Base-by-base conservation (phyloP, 2,329 filamentous ascomycete species). In the Colletotrichum gloeosporioides region DNA sequence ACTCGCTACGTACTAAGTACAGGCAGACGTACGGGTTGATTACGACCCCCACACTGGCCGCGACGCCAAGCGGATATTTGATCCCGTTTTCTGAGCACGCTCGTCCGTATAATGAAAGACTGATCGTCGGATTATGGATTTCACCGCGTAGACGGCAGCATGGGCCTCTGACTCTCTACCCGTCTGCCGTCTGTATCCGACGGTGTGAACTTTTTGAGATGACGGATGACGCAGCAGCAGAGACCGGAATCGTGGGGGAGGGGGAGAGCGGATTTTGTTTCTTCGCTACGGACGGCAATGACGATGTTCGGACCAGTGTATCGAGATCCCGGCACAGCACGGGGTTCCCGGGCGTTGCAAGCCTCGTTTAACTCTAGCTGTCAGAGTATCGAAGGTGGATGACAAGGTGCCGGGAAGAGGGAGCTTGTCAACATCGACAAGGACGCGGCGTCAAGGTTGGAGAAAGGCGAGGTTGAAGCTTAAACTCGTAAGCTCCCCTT, bases 401-500 rank as follows among this genome's bases (percentile, higher is more conserved):
- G 49, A 29, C 59, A 53, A 55, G 69, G 32, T 31, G 27, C 34
- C n/a, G 29, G 22, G 31, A 22, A 27, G 25, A 27, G 53, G 53
- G 12, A 25, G 53, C 53, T 57, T 44, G 39, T 18, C 39, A 9
- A 44, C 16, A n/a, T 27, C n/a, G 22, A 10, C n/a, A 61, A 31
- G 27, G 57, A 61, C 27, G 62, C n/a, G 16, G 31, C 15, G 36
- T 53, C 71, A 55, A 53, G 64, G 64, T 62, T 53, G 36, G 57
- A 55, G 29, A 18, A 13, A 62, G 22, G 31, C 22, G 39, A 34
- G 55, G 65, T 39, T 55, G 36, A 69, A 73, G 65, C 71, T 73
- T 73, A 69, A 73, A 73, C 27, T 73, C 36, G 71, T 69, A 69
- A 73, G 71, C 64, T 62, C 34, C 61, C 31, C 15, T 25, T 18